Percentiles rank a stretch among this genome's conserved stretches.
Conservation (phyloP, 2,329 filamentous ascomycete genomes). For the Lachnellula subtilissima region DNA sequence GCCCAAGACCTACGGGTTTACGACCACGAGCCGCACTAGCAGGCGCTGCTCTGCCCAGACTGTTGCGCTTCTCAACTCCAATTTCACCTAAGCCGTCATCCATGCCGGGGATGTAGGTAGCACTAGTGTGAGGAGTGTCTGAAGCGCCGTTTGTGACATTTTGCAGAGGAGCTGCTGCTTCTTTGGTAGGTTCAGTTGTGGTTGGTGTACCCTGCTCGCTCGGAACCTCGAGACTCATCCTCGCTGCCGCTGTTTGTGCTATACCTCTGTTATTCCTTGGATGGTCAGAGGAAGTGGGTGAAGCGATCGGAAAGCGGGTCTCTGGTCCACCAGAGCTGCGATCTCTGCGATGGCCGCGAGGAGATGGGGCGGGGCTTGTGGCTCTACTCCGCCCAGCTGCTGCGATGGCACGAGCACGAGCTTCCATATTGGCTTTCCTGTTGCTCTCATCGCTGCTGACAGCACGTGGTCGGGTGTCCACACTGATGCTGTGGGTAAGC, state of each 20-base stretch:
- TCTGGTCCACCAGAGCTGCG: slow-evolving; percentile 68
- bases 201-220: slow-evolving; percentile 19
- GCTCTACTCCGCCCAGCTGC: slow-evolving; percentile 57
- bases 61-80: slow-evolving; percentile 59
- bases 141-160: slow-evolving; percentile 7
- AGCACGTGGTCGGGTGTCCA: slow-evolving; percentile 65
- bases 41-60: slow-evolving; percentile 50
- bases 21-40: slow-evolving; percentile 44
- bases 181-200: slow-evolving; percentile 16
- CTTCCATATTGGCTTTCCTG: slow-evolving; percentile 88
- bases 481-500: slow-evolving; percentile 59
- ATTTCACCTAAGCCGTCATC: slow-evolving; percentile 19
- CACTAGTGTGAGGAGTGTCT: slow-evolving; percentile 26
- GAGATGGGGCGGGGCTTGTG: slow-evolving; percentile 64
- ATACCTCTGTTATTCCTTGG: slow-evolving; percentile 29
- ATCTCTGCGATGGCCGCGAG: slow-evolving; percentile 67
- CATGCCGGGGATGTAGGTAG: slow-evolving; percentile 29
- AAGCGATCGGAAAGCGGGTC: slow-evolving; percentile 81
- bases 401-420: slow-evolving; percentile 74
- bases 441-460: slow-evolving; percentile 96
- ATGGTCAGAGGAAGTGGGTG: slow-evolving; percentile 48
- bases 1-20: slow-evolving; percentile 30
- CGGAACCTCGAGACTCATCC: slow-evolving; percentile 78
- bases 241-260: slow-evolving; percentile 32
- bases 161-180: slow-evolving; percentile 10